Base-by-base conservation (phyloP, 306 rosid genomes). In the Nissolia schottii region DNA sequence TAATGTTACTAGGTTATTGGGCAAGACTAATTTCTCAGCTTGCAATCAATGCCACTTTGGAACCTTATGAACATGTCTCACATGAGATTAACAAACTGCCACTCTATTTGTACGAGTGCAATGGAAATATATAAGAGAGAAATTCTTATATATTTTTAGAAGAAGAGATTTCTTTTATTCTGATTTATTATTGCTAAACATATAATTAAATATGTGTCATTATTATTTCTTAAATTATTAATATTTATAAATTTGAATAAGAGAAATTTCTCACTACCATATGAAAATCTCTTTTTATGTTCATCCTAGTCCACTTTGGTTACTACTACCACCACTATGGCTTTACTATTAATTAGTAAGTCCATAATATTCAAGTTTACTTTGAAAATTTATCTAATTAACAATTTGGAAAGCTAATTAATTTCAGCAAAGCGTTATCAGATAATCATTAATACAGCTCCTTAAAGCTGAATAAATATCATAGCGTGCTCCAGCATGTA, bases 11-110 rank as follows among this genome's bases (percentile, higher is more conserved):
- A 5, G 19, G 27, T 5, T 29, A 7, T 16, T 34, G 27, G 51
- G 66, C 16, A 25, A 41, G 25, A 31, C 7, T 61, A 37, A 60
- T 29, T 62, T 28, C n/a, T n/a, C 41, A 40, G 60, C 29, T 59
- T 27, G 77, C 49, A 55, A 76, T 60, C 27, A 71, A 66, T 38
- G 53, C 35, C 23, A 10, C n/a, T 65, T 45, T 41, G 78, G 77
- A n/a, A 77, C 73, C 55, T 8, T 11, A 23, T 2, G 63, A 56
- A 41, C 58, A 14, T 38, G 71, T 60, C 40, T 16, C 46, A n/a
- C 23, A 24, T 25, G 56, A 25, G 31, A 54, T 31, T 41, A 35
- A 32, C 57, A 38, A 50, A 29, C 22, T 70, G 31, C 41, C 58
- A 63, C 18, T 41, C 7, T n/a, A 60, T 22, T 4, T 9, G 11